Evolutionary conservation across 805 yeast species (phyloP), one percentile per base, ranked within the genome.

Genomic region (Wickerhamiella dianesei): DNA sequence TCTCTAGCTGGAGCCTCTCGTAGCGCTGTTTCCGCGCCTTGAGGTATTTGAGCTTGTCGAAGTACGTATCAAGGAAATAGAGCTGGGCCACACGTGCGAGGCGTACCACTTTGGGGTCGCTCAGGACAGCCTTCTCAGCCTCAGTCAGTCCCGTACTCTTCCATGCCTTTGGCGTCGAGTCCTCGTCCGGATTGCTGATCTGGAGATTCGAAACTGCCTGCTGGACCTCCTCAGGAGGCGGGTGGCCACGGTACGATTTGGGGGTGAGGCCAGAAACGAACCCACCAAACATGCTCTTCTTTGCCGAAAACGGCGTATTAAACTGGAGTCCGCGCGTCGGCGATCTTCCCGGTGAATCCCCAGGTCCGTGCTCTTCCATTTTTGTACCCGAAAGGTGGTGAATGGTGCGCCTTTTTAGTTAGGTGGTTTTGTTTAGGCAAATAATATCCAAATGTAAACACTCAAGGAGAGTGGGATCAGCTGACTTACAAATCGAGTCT

Each of bases 41-140:
- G 29, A 89, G 82, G 61, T 92, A 92, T 61, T 86, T 95, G 65
- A 92, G 82, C 77, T 83, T 79, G 63, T 92, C 98, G 66, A 95
- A 89, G 64, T 92, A 92, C 64, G 88, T 86, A 63, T 92, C 98
- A 49, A 92, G 71, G 58, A 92, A 92, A 65, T 82, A 94, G 77
- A 87, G 76, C 61, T 89, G 96, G 37, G 95, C 82, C 21, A 92
- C 96, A 44, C 87, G 82, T 6, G 88, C 94, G 50, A 85, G 68
- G 50, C 98, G 72, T 59, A 81, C 82, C 1, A 94, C 85, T 59
- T 85, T 85, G 44, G 82, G 79, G 41, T 76, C 73, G 49, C 76
- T 73, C 4, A 88, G 82, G 59, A 75, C 76, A 47, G 48, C 50
- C 32, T 50, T 45, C n/a, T 56, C 64, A 35, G 55, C 61, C 3